Evolutionary conservation across 768 basidiomycete species (phyloP).

Genomic region (Boletus speciosus): DNA sequence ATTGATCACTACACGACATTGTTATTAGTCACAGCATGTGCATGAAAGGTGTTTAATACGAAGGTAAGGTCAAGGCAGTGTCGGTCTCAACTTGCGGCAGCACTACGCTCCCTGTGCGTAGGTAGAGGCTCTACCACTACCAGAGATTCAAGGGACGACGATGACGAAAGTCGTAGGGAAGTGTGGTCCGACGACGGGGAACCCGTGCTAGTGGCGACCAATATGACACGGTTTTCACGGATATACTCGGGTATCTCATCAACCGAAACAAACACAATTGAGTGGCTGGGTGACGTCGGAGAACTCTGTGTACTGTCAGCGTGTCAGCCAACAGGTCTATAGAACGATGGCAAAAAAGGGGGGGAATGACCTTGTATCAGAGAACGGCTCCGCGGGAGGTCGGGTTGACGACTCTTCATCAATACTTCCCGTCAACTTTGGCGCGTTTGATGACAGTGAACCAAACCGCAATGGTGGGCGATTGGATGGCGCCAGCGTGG

Average conservation of each 20-base stretch:
- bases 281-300: conserved; percentile 15
- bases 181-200: conserved; percentile 21
- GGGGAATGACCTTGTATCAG: conserved; percentile 14
- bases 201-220: conserved; percentile 29
- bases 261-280: conserved; percentile 29
- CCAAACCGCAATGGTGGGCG: background rate
- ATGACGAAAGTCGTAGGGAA: conserved; percentile 20
- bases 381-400: conserved; percentile 4
- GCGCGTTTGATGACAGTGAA: background rate
- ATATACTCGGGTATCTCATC: conserved; percentile 30
- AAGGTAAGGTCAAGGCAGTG: no score
- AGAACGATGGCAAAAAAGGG: background rate
- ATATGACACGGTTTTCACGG: conserved; percentile 28
- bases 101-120: background rate
- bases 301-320: conserved; percentile 3
- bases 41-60: no score
- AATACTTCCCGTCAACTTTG: no score
- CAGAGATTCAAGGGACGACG: conserved; percentile 24
- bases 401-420: no score
- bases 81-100: no score
- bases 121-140: background rate
- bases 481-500: background rate
- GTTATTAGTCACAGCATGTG: no score
- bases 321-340: background rate
- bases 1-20: no score